Conservation (phyloP, 2,329 filamentous ascomycete genomes). For the Penicillium sp. region DNA sequence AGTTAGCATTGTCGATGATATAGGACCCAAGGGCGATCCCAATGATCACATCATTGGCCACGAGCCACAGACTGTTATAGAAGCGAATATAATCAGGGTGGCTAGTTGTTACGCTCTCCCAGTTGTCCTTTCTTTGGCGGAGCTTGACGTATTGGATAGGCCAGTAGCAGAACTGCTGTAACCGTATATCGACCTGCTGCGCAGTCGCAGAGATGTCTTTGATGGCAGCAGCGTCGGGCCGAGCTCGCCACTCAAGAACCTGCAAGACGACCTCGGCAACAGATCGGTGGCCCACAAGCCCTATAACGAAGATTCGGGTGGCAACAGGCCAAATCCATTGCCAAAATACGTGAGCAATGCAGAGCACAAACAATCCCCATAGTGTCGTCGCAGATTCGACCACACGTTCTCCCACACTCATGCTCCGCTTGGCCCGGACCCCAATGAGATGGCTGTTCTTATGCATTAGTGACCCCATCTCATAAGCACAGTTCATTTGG, state of each 20-base stretch:
- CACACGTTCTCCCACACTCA: slow-evolving; percentile 91
- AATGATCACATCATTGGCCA: slow-evolving; percentile 97
- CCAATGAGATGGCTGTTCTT: slow-evolving; percentile 86
- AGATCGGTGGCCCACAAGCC: slow-evolving; percentile 74
- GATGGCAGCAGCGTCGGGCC: slow-evolving; percentile 74
- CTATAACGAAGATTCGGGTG: slow-evolving; percentile 69
- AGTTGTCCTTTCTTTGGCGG: slow-evolving; percentile 82
- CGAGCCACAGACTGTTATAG: slow-evolving; percentile 97
- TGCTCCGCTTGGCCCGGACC: slow-evolving; percentile 70
- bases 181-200: slow-evolving; percentile 92
- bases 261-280: slow-evolving; percentile 74
- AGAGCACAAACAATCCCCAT: slow-evolving; percentile 69
- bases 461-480: slow-evolving; percentile 79
- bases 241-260: slow-evolving; percentile 78
- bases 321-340: slow-evolving; percentile 76
- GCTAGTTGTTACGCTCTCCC: slow-evolving; percentile 91
- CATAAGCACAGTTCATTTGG: slow-evolving; percentile 94
- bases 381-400: slow-evolving; percentile 89
- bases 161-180: slow-evolving; percentile 99
- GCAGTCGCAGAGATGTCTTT: slow-evolving; percentile 96
- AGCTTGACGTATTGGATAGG: slow-evolving; percentile 93
- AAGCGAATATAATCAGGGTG: slow-evolving; percentile 98
- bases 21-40: slow-evolving; percentile 95
- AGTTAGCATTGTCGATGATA: slow-evolving; percentile 88
- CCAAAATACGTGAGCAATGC: slow-evolving; percentile 67